These are phyloP conservation scores for Phaseolus lunatus DNA, from an alignment of 306 rosid species.

Conservation along the genomic window DNA sequence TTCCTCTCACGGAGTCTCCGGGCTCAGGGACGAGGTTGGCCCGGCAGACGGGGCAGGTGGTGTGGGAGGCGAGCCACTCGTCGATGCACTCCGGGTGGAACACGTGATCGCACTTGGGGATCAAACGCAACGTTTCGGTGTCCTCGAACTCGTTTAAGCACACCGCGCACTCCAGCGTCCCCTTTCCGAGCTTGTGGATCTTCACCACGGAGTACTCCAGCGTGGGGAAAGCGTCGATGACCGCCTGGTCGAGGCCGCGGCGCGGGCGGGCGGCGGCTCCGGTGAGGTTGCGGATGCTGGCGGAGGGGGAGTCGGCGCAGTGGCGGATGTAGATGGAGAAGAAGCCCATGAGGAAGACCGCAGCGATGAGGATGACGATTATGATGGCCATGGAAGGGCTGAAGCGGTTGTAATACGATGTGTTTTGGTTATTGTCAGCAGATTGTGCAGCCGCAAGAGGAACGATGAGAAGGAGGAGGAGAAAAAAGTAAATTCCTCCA, in stretches of 20 bases:
- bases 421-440: background rate
- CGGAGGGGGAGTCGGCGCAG: conserved; percentile 57
- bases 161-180: conserved; percentile 86
- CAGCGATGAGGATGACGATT: conserved; percentile 72
- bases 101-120: conserved; percentile 94
- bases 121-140: conserved; percentile 80
- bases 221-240: conserved; percentile 73
- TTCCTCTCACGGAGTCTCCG: conserved; percentile 45
- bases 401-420: conserved; percentile 46
- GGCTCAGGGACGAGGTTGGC: conserved; percentile 71
- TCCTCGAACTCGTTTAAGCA: conserved; percentile 89
- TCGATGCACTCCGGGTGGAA: conserved; percentile 94
- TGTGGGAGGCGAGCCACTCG: conserved; percentile 77
- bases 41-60: conserved; percentile 94
- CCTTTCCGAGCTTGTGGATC: conserved; percentile 74
- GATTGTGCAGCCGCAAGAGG: conserved; percentile 49
- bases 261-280: conserved; percentile 53
- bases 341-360: conserved; percentile 86
- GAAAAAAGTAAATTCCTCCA: conserved; percentile 7
- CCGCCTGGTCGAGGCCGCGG: conserved; percentile 64
- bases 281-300: conserved; percentile 39
- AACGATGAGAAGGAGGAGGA: conserved; percentile 35
- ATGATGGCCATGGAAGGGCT: conserved; percentile 84
- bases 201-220: conserved; percentile 69
- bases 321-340: conserved; percentile 89